phyloP scores from a whole-genome alignment of 768 basidiomycete genomes.

The Panaeolus cyanescens region DNA sequence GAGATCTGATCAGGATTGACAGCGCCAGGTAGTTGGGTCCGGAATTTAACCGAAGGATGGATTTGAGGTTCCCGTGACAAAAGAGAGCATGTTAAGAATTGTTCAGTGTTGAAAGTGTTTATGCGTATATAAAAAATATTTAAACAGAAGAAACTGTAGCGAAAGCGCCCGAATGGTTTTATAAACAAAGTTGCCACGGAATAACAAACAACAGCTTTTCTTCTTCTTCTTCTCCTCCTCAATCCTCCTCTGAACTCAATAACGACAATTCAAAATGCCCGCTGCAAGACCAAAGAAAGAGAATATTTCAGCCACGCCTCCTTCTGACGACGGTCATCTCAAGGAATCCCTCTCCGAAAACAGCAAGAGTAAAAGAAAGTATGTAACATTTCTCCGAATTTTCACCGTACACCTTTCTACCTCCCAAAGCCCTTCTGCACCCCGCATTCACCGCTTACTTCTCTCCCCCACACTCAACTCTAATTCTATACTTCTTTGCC shows the following conservation, averaged over 20 bases:
- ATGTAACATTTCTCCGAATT: constrained; percentile 54
- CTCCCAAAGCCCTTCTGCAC: constrained; percentile 33
- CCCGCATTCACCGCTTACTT: constrained; percentile 43
- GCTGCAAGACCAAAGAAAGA: constrained; percentile 70
- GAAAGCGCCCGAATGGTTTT: constrained; percentile 37
- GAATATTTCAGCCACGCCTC: constrained; percentile 57
- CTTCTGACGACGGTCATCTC: constrained; percentile 58
- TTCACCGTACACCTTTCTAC: constrained; percentile 52
- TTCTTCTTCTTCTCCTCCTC: constrained; percentile 29
- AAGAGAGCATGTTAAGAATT: constrained; percentile 22
- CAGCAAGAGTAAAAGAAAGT: constrained; percentile 82
- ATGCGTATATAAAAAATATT: background rate
- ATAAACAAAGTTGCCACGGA: constrained; percentile 39
- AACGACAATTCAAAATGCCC: constrained; percentile 55
- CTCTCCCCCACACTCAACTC: constrained; percentile 28
- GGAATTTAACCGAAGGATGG: constrained; percentile 42
- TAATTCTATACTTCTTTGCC: too few species aligned
- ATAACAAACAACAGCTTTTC: constrained; percentile 38
- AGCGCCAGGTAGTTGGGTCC: constrained; percentile 40
- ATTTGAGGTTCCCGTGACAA: constrained; percentile 22
- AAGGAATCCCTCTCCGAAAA: constrained; percentile 64
- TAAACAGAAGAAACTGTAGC: constrained; percentile 21
- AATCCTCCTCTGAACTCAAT: constrained; percentile 29
- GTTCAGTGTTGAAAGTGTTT: too few species aligned
- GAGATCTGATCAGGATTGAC: constrained; percentile 37